phyloP scores from a whole-genome alignment of 2,329 filamentous ascomycete species.

The Aspergillus persii region DNA sequence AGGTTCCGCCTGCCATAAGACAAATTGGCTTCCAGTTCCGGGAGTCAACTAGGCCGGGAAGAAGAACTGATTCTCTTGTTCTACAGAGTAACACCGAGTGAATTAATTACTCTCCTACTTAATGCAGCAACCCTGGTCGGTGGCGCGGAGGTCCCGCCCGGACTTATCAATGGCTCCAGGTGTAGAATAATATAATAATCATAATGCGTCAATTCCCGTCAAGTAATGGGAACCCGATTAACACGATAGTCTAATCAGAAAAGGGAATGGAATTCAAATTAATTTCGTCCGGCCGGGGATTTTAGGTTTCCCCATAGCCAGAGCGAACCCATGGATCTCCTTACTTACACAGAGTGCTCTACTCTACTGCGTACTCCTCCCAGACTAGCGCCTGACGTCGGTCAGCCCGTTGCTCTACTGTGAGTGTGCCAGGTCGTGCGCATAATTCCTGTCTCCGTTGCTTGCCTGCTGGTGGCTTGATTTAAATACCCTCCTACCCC shows the following conservation, averaged over 20 bases:
- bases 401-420: not conserved
- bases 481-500: not conserved
- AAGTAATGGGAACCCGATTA: slow-evolving; percentile 6
- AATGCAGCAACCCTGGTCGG: not conserved
- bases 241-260: not conserved
- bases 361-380: too few species aligned
- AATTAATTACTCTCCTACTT: not conserved
- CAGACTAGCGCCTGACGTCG: not conserved
- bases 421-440: not conserved
- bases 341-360: too few species aligned
- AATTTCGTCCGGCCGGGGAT: not conserved
- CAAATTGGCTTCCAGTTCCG: too few species aligned
- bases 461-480: not conserved
- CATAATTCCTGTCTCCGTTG: too few species aligned
- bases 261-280: not conserved
- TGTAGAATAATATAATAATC: not conserved
- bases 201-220: not conserved
- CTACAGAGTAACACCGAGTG: too few species aligned
- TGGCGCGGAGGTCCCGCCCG: slow-evolving; percentile 6
- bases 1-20: too few species aligned
- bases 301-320: slow-evolving; percentile 7
- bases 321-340: not conserved
- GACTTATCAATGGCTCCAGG: slow-evolving; percentile 2
- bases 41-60: too few species aligned
- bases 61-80: too few species aligned